These are phyloP conservation scores for Daldinia childiae DNA, from an alignment of 495 filamentous ascomycete species.

Conservation along the genomic window DNA sequence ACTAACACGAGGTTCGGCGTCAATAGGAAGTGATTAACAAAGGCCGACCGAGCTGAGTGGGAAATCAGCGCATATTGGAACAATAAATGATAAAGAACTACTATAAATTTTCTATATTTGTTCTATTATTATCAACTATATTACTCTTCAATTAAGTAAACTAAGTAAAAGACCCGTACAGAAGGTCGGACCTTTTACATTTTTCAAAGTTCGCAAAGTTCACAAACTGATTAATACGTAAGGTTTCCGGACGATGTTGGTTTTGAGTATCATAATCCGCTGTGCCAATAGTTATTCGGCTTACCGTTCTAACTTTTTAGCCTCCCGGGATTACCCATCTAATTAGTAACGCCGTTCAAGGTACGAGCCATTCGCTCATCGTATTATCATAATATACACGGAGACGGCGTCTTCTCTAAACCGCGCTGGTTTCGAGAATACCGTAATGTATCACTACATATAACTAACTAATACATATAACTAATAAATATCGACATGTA, in stretches of 20 bases:
- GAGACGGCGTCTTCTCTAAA: background rate
- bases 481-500: background rate
- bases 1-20: slow-evolving; percentile 42
- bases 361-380: slow-evolving; percentile 17
- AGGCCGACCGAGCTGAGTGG: slow-evolving; percentile 19
- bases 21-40: slow-evolving; percentile 36
- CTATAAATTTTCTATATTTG: background rate
- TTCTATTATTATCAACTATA: background rate
- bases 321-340: slow-evolving; percentile 27
- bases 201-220: background rate
- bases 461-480: too few species aligned
- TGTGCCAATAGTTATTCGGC: slow-evolving; percentile 1
- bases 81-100: background rate
- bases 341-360: slow-evolving; percentile 22
- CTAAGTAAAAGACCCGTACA: background rate
- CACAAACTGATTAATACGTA: background rate
- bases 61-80: slow-evolving; percentile 17
- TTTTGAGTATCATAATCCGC: slow-evolving; percentile 3
- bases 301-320: slow-evolving; percentile 2
- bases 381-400: background rate
- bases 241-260: slow-evolving; percentile 3
- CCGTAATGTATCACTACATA: too few species aligned
- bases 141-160: too few species aligned
- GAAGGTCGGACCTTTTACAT: background rate
- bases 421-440: background rate